phyloP scores from a whole-genome alignment of 2,329 filamentous ascomycete species.

The Aspergillus terreus region DNA sequence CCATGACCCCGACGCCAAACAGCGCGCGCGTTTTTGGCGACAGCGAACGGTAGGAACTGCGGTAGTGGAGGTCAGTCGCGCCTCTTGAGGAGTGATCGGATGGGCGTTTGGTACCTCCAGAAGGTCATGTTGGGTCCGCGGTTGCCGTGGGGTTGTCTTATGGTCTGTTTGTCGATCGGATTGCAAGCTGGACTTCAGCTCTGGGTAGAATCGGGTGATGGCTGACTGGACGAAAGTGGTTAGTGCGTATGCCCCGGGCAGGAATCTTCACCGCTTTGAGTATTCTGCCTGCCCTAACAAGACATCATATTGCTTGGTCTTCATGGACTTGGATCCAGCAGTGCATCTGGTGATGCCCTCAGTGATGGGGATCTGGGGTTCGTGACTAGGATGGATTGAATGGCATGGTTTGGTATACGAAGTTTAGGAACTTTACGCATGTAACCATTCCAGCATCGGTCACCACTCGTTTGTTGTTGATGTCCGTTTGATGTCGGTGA shows the following conservation, averaged over 20 bases:
- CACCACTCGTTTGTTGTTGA: too few species aligned
- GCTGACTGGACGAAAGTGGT: not conserved
- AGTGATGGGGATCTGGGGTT: too few species aligned
- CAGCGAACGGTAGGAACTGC: slow-evolving; percentile 67
- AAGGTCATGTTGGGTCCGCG: slow-evolving; percentile 28
- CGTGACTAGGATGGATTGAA: too few species aligned
- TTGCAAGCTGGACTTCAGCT: not conserved
- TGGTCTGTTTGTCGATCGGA: not conserved
- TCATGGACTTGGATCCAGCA: too few species aligned
- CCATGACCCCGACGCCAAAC: slow-evolving; percentile 70
- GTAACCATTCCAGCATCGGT: too few species aligned
- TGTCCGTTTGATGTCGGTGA: too few species aligned
- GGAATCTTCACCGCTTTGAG: not conserved
- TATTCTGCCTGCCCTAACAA: not conserved
- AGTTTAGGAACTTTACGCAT: too few species aligned
- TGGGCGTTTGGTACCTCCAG: slow-evolving; percentile 32
- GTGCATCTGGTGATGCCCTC: too few species aligned
- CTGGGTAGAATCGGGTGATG: not conserved
- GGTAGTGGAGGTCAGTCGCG: slow-evolving; percentile 1
- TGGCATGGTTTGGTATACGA: too few species aligned
- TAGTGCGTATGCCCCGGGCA: not conserved
- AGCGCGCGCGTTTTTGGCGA: slow-evolving; percentile 65
- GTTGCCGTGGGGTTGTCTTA: not conserved
- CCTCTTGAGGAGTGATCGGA: not conserved
- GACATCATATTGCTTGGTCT: too few species aligned